Conservation (phyloP, 768 basidiomycete genomes). For the Tricholoma matsutake region DNA sequence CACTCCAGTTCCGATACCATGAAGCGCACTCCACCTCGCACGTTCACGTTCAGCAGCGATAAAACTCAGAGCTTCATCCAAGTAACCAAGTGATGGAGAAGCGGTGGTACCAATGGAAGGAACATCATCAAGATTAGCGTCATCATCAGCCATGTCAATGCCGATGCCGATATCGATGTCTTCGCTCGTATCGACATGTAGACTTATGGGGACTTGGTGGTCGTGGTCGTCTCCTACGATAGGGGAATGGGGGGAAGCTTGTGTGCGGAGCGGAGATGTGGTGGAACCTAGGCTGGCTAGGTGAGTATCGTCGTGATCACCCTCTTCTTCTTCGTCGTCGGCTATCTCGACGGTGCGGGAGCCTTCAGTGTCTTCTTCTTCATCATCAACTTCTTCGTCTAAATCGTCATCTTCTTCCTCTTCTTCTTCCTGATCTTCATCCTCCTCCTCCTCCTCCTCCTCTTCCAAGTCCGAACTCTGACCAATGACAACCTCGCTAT, state of each 20-base stretch:
- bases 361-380: conserved; percentile 32
- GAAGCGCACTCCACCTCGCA: conserved; percentile 51
- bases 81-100: conserved; percentile 63
- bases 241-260: conserved; percentile 9
- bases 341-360: conserved; percentile 37
- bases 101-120: not conserved
- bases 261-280: conserved; percentile 9
- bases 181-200: not conserved
- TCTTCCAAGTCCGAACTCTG: not conserved
- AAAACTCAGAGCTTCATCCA: conserved; percentile 74
- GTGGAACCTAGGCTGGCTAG: conserved; percentile 4
- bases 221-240: not conserved
- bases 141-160: not conserved
- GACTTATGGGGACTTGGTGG: not conserved
- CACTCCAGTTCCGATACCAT: conserved; percentile 13
- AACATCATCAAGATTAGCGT: not conserved
- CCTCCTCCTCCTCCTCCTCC: not conserved
- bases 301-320: not conserved
- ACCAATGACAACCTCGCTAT: not conserved
- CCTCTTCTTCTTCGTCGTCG: conserved; percentile 10
- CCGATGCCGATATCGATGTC: not conserved
- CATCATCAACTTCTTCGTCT: not conserved
- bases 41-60: conserved; percentile 74
- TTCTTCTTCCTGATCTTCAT: not conserved
- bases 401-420: not conserved